Evolutionary conservation across 371 early-diverging fungal species (phyloP), one percentile per base, ranked within the genome.

Genomic region (Lichtheimia ramosa): DNA sequence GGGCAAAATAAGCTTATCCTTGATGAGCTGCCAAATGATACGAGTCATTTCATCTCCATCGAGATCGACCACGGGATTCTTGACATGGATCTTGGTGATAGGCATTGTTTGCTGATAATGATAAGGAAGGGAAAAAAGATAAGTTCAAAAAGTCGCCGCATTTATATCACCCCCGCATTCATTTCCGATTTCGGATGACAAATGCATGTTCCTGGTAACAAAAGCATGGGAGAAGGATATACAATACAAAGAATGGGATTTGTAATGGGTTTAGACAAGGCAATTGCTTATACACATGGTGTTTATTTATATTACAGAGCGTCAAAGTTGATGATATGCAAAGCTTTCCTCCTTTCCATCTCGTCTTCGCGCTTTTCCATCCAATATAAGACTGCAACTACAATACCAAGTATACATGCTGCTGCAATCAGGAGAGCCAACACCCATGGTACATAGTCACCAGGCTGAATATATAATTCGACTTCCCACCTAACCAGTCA

Each of bases 1-100:
- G 40, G 96, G 96, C 58, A 96, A 76, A 70, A 97, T 94, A 41
- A 97, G 86, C 74, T 93, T 88, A 58, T 95, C 93, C 80, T 93
- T 93, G 82, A 95, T 95, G 77, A 86, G 79, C 62, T 91, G 82
- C 94, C 94, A 95, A 77, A 96, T 93, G 77, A 96, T 94, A 64
- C 96, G 81, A 56, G 96, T 95, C 96, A 95, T 95, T 70, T 96
- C 96, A 81, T 96, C 96, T 64, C 96, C 96, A 70, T 97, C 97
- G 41, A 96, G 83, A 71, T 95, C 94, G 43, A 93, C 94, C 16
- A 94, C 89, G n/a, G 92, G 92, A 59, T 91, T 90, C 62, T 84
- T 80, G 34, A 92, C 92, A 59, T 71, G 71, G 65, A 92, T 91
- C 51, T 76, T 76, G 51, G 21, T 56, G 21, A 16, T 40, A 23